phyloP scores from a whole-genome alignment of 768 basidiomycete genomes.

The Lactarius tabidus region DNA sequence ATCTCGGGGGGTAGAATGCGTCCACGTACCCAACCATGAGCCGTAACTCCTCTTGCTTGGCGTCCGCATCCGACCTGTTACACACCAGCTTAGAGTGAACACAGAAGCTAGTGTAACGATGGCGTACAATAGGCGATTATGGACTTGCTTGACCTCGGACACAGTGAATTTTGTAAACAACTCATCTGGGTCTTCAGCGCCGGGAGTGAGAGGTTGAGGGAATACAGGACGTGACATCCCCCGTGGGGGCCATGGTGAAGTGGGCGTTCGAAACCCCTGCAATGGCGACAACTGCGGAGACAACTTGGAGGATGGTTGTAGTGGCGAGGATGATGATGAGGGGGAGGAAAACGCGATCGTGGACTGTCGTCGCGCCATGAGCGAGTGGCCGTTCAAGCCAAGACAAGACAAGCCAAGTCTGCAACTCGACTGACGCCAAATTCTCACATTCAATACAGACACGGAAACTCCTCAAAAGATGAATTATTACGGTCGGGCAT shows the following conservation, averaged over 20 bases:
- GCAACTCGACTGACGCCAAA: not conserved
- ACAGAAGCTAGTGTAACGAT: not conserved
- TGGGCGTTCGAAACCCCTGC: conserved; percentile 14
- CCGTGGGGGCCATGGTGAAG: conserved; percentile 23
- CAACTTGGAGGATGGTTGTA: conserved; percentile 6
- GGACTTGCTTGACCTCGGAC: conserved; percentile 60
- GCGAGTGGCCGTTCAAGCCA: not conserved
- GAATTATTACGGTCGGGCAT: conserved; percentile 4
- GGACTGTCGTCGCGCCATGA: conserved; percentile 42
- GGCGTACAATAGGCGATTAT: conserved; percentile 62
- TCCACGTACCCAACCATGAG: conserved; percentile 87
- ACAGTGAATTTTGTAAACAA: conserved; percentile 70
- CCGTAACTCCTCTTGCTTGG: conserved; percentile 82
- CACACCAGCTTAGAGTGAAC: conserved; percentile 6
- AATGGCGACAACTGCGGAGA: conserved; percentile 12
- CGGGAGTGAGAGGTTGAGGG: not conserved
- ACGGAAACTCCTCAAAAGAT: not conserved
- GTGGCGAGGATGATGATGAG: conserved; percentile 21
- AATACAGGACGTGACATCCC: conserved; percentile 3
- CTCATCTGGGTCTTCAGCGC: conserved; percentile 59
- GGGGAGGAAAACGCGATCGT: conserved; percentile 33
- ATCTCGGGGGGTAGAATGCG: not conserved
- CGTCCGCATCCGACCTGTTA: conserved; percentile 58
- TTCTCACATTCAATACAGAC: not conserved
- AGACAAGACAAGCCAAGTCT: not conserved